Percentiles rank a stretch among this genome's conserved stretches.
These are phyloP conservation scores for Raphanus sativus DNA, from an alignment of 345 rosid genomes.

Conservation along the genomic window DNA sequence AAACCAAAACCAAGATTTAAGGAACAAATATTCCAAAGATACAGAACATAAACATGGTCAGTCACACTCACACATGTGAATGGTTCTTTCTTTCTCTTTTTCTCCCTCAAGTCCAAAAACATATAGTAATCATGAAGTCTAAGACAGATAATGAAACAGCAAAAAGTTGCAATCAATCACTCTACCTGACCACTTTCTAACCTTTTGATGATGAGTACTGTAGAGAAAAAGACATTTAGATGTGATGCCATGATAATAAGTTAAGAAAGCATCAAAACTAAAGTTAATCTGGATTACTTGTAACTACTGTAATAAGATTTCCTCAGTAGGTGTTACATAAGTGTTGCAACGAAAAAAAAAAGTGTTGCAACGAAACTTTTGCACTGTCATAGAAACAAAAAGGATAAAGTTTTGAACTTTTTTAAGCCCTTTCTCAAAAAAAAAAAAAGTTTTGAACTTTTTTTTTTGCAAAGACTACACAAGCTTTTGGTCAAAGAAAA, in stretches of 20 bases:
- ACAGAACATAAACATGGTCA: slow-evolving; percentile 3
- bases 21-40: not conserved
- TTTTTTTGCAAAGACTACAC: too few species aligned
- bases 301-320: slow-evolving; percentile 1
- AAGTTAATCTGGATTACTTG: not conserved
- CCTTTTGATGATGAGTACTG: not conserved
- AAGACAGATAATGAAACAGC: slow-evolving; percentile 32
- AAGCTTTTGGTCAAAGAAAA: too few species aligned
- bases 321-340: not conserved
- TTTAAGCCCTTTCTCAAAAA: too few species aligned
- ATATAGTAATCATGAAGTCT: slow-evolving; percentile 17
- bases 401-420: too few species aligned
- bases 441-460: too few species aligned
- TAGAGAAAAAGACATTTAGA: slow-evolving; percentile 20
- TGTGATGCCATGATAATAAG: slow-evolving; percentile 15
- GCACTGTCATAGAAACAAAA: slow-evolving; percentile 32
- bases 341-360: not conserved
- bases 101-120: slow-evolving; percentile 6
- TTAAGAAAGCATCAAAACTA: not conserved
- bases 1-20: slow-evolving; percentile 19
- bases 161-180: slow-evolving; percentile 38
- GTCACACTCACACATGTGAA: slow-evolving; percentile 32
- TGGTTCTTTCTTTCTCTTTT: slow-evolving; percentile 9
- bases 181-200: slow-evolving; percentile 29
- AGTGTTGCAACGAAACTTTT: slow-evolving; percentile 29